phyloP scores from a whole-genome alignment of 176 grass and related monocot genomes.

The Bothriochloa decipiens region DNA sequence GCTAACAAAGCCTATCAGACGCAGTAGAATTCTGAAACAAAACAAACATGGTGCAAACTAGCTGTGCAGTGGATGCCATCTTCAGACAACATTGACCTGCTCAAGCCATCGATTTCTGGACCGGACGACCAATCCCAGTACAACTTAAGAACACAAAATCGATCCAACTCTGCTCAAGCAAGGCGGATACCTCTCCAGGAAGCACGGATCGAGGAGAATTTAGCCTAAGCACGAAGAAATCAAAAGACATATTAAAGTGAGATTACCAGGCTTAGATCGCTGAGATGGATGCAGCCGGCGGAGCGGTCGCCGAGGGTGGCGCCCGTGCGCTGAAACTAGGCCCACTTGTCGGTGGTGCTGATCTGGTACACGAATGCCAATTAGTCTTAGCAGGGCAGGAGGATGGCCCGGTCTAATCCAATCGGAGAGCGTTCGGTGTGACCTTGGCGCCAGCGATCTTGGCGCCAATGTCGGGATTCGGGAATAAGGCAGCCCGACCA shows the following conservation, averaged over 20 bases:
- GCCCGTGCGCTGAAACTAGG: conserved; percentile 53
- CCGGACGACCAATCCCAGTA: neutral
- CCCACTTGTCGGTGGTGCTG: conserved; percentile 61
- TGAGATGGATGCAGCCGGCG: conserved; percentile 80
- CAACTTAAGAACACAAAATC: neutral
- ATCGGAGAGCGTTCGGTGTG: too few species aligned
- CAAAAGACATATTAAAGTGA: neutral
- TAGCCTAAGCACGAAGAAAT: neutral
- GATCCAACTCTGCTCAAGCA: neutral
- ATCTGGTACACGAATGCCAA: conserved; percentile 63
- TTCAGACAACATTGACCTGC: neutral
- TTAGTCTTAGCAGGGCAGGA: too few species aligned
- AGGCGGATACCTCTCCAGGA: too few species aligned
- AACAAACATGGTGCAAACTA: neutral
- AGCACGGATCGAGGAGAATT: neutral
- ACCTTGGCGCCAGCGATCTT: too few species aligned
- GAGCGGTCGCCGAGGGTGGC: conserved; percentile 55
- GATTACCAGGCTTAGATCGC: conserved; percentile 61
- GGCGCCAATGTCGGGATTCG: too few species aligned
- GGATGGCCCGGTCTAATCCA: too few species aligned
- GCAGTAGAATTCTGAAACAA: neutral
- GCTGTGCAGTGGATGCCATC: neutral
- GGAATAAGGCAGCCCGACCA: too few species aligned
- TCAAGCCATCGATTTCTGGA: neutral
- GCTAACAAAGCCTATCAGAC: neutral